Evolutionary conservation across 495 filamentous ascomycete species (phyloP).

Genomic region (Penicillium herquei): DNA sequence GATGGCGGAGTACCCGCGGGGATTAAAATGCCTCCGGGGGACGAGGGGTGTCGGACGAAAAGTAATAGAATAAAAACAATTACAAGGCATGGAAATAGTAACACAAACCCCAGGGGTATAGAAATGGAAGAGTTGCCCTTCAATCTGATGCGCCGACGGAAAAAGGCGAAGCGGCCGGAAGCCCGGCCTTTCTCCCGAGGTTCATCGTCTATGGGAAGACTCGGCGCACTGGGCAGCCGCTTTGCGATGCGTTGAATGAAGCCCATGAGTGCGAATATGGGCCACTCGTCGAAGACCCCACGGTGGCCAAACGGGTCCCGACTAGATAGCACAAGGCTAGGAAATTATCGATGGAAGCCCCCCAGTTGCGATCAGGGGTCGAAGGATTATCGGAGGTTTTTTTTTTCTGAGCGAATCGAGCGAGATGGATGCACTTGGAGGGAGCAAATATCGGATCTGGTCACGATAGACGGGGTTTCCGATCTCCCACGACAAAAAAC

Average conservation of each 20-base stretch:
- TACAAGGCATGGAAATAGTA: constrained; percentile 90
- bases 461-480: background rate
- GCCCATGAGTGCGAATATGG: constrained; percentile 50
- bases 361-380: constrained; percentile 11
- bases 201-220: constrained; percentile 59
- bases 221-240: constrained; percentile 60
- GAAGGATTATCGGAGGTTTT: background rate
- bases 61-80: constrained; percentile 87
- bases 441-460: background rate
- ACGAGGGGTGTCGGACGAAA: constrained; percentile 85
- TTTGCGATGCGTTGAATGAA: constrained; percentile 62
- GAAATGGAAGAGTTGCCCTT: constrained; percentile 93
- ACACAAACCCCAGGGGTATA: constrained; percentile 87
- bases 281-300: constrained; percentile 26
- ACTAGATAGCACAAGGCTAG: constrained; percentile 21
- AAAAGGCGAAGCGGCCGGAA: constrained; percentile 71
- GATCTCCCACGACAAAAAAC: constrained; percentile 33
- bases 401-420: constrained; percentile 9
- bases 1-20: constrained; percentile 86
- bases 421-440: background rate
- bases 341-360: constrained; percentile 3
- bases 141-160: constrained; percentile 84
- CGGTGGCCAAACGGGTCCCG: constrained; percentile 22
- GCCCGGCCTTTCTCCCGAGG: constrained; percentile 53
- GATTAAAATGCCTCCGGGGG: constrained; percentile 78